Base-by-base conservation (phyloP, 306 rosid genomes). In the Vigna trinervia region DNA sequence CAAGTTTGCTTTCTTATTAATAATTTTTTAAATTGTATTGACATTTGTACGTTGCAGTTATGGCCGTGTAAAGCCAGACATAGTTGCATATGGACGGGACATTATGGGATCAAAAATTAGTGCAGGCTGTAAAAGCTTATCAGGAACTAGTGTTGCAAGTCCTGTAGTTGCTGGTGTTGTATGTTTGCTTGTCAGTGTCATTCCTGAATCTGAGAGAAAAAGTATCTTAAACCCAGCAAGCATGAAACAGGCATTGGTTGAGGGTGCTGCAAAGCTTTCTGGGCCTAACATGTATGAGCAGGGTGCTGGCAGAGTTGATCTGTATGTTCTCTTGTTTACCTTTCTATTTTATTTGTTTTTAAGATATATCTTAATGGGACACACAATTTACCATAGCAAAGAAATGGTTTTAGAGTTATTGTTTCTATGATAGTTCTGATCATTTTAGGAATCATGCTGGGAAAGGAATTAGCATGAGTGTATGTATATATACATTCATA, bases 101-200 rank as follows among this genome's bases (percentile, higher is more conserved):
- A 90, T 92, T 65, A 95, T 95, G 99, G 97, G 99, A 67, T 95
- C 99, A 71, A 92, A 91, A 86, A 92, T 92, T 75, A 90, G 97
- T 77, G 86, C 96, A 1, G 99, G 97, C 22, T 95, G 99, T 84
- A 95, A 92, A 88, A 95, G 97, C 85, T 87, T 95, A 80, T 95
- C 97, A 3, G 99, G 99, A 78, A 95, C 99, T 51, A 95, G 97
- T 63, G 99, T 95, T 73, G 99, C 99, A 43, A 95, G 97, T 86
- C 99, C 97, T 75, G 97, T 95, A 69, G 99, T 95, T 79, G 97
- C 99, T 50, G 97, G 99, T 82, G 83, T 92, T 85, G 97, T 95
- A 58, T 95, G 99, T 78, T 89, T 95, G 77, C 99, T 95, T 81
- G 97, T 95, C 57, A 95, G 99, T 68, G 80, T 95, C 83, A 90